phyloP scores from a whole-genome alignment of 2,329 filamentous ascomycete species.

The Hymenoscyphus fraxineus region DNA sequence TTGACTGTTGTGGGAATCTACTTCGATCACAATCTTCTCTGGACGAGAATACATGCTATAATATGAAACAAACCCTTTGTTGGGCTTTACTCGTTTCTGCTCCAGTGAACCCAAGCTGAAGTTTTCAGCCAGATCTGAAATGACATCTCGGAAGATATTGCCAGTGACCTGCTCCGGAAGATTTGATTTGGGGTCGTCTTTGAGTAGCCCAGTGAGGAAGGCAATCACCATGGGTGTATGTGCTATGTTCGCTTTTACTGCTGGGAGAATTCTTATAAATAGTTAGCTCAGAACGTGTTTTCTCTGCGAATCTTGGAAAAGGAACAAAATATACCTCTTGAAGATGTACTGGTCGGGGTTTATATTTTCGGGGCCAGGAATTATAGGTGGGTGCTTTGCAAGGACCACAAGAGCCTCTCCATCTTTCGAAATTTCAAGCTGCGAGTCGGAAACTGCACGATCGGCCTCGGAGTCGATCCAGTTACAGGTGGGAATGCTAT shows the following conservation, averaged over 20 bases:
- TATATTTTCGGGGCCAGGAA: too few species aligned
- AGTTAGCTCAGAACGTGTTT: too few species aligned
- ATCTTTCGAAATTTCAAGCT: constrained; percentile 11
- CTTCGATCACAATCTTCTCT: background rate
- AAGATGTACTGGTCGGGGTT: constrained; percentile 8
- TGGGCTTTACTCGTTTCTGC: background rate
- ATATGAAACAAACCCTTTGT: too few species aligned
- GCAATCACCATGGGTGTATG: constrained; percentile 7
- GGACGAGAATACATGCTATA: background rate
- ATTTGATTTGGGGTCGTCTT: too few species aligned
- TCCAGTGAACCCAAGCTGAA: constrained; percentile 9
- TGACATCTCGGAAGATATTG: constrained; percentile 12
- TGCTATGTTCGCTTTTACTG: constrained; percentile 8
- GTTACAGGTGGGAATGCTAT: too few species aligned
- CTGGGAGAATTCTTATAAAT: constrained; percentile 6
- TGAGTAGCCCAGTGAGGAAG: background rate
- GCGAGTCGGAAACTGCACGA: background rate
- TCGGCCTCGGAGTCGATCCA: constrained; percentile 12
- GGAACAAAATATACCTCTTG: constrained; percentile 12
- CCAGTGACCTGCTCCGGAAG: background rate
- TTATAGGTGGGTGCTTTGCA: background rate
- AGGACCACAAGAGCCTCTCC: constrained; percentile 10
- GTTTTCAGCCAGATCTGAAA: constrained; percentile 8
- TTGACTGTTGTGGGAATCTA: constrained; percentile 6
- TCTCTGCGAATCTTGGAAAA: too few species aligned